These are phyloP conservation scores for Cladosporium sp. DNA, from an alignment of 2,329 filamentous ascomycete species.

Conservation along the genomic window DNA sequence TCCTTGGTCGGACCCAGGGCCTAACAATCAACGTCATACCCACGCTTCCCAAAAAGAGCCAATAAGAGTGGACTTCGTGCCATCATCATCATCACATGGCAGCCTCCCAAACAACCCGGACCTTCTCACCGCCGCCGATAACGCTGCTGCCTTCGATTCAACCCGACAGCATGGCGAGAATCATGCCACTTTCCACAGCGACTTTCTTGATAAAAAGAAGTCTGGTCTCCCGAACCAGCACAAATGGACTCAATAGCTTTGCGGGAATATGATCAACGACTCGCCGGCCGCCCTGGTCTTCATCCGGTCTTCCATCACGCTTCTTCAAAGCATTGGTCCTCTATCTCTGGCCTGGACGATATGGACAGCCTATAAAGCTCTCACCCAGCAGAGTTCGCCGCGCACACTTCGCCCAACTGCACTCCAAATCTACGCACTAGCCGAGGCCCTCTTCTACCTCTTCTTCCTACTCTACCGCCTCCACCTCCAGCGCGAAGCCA, in stretches of 20 bases:
- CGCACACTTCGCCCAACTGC: conserved; percentile 12
- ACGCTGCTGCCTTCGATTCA: no score
- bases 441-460: conserved; percentile 54
- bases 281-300: conserved; percentile 17
- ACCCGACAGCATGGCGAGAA: no score
- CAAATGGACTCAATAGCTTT: no score
- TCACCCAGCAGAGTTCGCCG: neutral
- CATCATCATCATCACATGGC: neutral
- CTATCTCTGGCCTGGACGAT: conserved; percentile 21
- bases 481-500: conserved; percentile 49
- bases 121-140: no score
- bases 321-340: conserved; percentile 19
- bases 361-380: conserved; percentile 12
- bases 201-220: no score
- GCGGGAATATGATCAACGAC: conserved; percentile 20
- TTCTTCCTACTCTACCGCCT: conserved; percentile 49
- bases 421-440: conserved; percentile 41
- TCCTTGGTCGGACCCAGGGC: no score
- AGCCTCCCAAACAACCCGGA: no score
- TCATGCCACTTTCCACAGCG: no score
- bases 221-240: no score
- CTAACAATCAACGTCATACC: neutral
- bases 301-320: conserved; percentile 20
- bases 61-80: neutral
- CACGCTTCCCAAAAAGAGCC: neutral